Percentiles rank a stretch among this genome's conserved stretches.
Evolutionary conservation across 805 yeast genomes (phyloP).

Genomic region (Novakomyces olei): DNA sequence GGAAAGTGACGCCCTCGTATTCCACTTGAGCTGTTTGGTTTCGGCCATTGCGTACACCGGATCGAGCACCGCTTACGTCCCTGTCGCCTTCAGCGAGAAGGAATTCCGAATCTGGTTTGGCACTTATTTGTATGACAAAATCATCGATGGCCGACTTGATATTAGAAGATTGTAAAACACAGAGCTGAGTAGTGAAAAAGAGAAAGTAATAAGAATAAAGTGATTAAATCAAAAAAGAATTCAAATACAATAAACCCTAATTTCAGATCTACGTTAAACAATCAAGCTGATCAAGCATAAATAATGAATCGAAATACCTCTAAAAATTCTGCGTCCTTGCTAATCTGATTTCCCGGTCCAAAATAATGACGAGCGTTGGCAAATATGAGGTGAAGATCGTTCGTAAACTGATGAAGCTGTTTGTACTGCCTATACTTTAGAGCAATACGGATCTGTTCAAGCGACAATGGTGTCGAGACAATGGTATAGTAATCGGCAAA

Average conservation of each 20-base stretch:
- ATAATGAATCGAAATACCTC: slow-evolving; percentile 48
- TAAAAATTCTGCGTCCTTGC: slow-evolving; percentile 37
- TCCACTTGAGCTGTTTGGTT: slow-evolving; percentile 62
- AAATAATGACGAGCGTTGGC: slow-evolving; percentile 48
- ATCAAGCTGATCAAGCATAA: too few relatives aligned
- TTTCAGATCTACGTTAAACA: too few relatives aligned
- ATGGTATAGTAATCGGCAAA: slow-evolving; percentile 28
- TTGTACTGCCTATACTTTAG: slow-evolving; percentile 68
- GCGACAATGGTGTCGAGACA: slow-evolving; percentile 21
- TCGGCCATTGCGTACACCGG: slow-evolving; percentile 22
- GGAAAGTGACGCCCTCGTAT: slow-evolving; percentile 47
- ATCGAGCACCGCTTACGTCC: neutral
- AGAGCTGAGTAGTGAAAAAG: too few relatives aligned
- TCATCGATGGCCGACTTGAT: too few relatives aligned
- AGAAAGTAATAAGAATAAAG: too few relatives aligned
- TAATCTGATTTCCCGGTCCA: slow-evolving; percentile 33
- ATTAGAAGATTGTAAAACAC: too few relatives aligned
- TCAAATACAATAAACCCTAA: too few relatives aligned
- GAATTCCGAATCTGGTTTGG: slow-evolving; percentile 21
- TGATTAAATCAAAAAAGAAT: too few relatives aligned
- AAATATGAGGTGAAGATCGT: slow-evolving; percentile 55
- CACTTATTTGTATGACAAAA: too few relatives aligned
- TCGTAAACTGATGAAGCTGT: slow-evolving; percentile 51
- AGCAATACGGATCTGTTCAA: slow-evolving; percentile 39
- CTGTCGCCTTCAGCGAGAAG: slow-evolving; percentile 1